Evolutionary conservation across 2,329 filamentous ascomycete genomes (phyloP).

Genomic region (Phyllosticta citriasiana): DNA sequence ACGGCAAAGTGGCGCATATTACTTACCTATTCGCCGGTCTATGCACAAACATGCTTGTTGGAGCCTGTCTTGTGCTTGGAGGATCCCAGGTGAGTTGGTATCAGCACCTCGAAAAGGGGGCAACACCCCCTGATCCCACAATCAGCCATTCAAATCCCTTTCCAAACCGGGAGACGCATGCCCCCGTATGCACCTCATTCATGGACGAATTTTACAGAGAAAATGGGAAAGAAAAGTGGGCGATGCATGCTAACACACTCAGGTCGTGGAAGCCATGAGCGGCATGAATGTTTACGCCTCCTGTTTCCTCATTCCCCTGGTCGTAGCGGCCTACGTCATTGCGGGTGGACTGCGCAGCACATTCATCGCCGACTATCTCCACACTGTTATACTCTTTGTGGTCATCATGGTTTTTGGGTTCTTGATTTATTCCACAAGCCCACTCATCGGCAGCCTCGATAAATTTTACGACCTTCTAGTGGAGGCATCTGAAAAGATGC

Average conservation of each 20-base stretch:
- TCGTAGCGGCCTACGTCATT: conserved; percentile 20
- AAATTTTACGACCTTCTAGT: conserved; percentile 40
- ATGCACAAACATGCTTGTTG: conserved; percentile 45
- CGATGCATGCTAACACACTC: neutral
- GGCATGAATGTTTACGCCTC: conserved; percentile 44
- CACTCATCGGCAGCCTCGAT: conserved; percentile 35
- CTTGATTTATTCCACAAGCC: conserved; percentile 38
- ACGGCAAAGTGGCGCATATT: conserved; percentile 35
- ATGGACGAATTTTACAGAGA: no score
- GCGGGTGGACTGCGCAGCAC: conserved; percentile 16
- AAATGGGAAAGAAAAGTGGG: no score
- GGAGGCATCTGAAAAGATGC: conserved; percentile 28
- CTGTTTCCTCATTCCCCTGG: conserved; percentile 33
- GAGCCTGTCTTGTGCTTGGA: conserved; percentile 44
- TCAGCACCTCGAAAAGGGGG: neutral
- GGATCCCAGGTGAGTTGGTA: conserved; percentile 33
- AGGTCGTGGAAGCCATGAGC: conserved; percentile 19
- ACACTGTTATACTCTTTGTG: conserved; percentile 45
- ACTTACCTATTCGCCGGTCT: conserved; percentile 44
- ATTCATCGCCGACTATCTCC: conserved; percentile 43
- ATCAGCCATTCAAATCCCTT: no score
- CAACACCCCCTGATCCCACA: no score
- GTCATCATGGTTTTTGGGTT: conserved; percentile 41
- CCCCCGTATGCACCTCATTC: no score
- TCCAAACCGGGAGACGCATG: no score